Base-by-base conservation (phyloP, 129 eudicot species). In the Flaveria bidentis region DNA sequence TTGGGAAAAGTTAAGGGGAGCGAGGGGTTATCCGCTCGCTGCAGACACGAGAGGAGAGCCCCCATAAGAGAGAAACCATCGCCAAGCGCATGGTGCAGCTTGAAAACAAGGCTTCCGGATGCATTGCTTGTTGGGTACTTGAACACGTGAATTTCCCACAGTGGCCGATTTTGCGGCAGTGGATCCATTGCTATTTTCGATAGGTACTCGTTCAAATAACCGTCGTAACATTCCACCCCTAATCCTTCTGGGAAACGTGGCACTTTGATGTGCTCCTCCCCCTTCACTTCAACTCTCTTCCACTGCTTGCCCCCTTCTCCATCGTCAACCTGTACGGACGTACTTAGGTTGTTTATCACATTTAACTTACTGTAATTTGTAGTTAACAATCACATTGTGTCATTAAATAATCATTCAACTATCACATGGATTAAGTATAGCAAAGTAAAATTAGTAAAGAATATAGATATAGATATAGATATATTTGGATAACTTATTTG, bases 51-150 rank as follows among this genome's bases (percentile, higher is more conserved):
- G 4, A 88, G 88, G 55, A 88, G 90, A n/a, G 93, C 93, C 12
- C 93, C 93, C 90, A 88, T 88, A 8, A 88, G 86, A 33, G 93
- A 88, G 25, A 78, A 88, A 16, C 93, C 93, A 73, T 88, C 93
- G 9, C 93, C 93, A 50, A 88, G 85, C 14, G 93, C 93, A 76
- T 88, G 93, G 55, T 88, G 90, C 51, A 88, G 88, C 86, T 86
- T 88, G 78, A 88, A 85, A 14, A 86, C 73, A 28, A 83, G 17
- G 56, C 70, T 64, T 47, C 93, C 93, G 6, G 90, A 84, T 73
- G 93, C 88, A 73, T 86, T 85, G 81, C 80, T 86, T 14, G 90
- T 88, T 45, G 93, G 90, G 75, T 83, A 85, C 76, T 85, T 88
- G 14, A 83, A 58, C 12, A 88, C 39, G 36, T 86, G 93, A 64